Percentiles rank a stretch among this genome's conserved stretches.
These are phyloP conservation scores for Coemansia sp. DNA, from an alignment of 192 early-diverging fungal genomes.

Conservation along the genomic window DNA sequence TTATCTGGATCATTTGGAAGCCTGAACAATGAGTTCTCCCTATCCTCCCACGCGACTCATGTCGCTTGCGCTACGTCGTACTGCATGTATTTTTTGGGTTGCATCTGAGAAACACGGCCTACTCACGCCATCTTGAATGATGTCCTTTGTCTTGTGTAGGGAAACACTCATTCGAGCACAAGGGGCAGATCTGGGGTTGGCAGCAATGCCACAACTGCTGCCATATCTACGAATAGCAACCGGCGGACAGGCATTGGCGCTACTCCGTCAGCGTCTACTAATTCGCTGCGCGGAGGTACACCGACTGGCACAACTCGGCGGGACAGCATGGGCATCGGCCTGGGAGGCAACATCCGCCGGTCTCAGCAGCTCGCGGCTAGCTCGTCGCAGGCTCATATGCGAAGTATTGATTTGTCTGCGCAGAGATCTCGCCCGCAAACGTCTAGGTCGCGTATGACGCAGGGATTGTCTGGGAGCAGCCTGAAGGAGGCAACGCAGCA, in stretches of 20 bases:
- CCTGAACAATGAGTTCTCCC: constrained; percentile 2
- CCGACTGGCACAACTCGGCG: constrained; percentile 19
- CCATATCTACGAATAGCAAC: background rate
- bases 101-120: background rate
- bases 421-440: constrained; percentile 40
- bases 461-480: constrained; percentile 34
- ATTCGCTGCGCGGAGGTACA: constrained; percentile 14
- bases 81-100: background rate
- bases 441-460: constrained; percentile 46
- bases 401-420: constrained; percentile 24
- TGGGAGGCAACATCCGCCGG: constrained; percentile 27
- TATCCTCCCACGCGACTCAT: background rate
- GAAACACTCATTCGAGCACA: constrained; percentile 42
- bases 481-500: constrained; percentile 37
- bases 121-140: background rate
- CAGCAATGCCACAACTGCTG: constrained; percentile 1
- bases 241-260: background rate
- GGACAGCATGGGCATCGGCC: constrained; percentile 25
- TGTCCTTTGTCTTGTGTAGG: constrained; percentile 22
- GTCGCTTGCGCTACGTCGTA: background rate
- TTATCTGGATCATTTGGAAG: constrained; percentile 2
- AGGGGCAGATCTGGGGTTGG: constrained; percentile 18
- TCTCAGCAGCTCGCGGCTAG: constrained; percentile 33
- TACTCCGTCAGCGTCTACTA: background rate
- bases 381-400: constrained; percentile 20